Evolutionary conservation across 495 filamentous ascomycete genomes (phyloP).

Genomic region (Penicillium lividum): DNA sequence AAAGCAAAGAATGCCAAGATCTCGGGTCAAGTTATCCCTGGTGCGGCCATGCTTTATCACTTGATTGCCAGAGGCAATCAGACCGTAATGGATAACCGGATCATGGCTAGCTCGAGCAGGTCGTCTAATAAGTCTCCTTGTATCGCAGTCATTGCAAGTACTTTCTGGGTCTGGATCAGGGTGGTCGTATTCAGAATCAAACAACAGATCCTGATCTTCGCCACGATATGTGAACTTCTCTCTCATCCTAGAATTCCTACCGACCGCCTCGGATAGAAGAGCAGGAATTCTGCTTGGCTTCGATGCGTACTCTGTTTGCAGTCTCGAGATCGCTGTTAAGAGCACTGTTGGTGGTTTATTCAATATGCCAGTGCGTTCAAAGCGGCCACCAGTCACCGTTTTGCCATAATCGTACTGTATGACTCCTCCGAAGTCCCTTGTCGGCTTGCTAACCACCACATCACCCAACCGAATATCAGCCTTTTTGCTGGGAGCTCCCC

Average conservation of each 20-base stretch:
- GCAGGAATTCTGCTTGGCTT: not conserved
- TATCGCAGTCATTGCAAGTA: slow-evolving; percentile 18
- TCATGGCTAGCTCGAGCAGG: slow-evolving; percentile 7
- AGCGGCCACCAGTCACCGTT: slow-evolving; percentile 20
- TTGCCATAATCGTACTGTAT: slow-evolving; percentile 46
- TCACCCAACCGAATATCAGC: slow-evolving; percentile 39
- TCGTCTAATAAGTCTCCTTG: slow-evolving; percentile 11
- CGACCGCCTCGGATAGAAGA: not conserved
- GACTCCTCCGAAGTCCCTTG: slow-evolving; percentile 23
- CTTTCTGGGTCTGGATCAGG: not conserved
- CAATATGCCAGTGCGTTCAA: slow-evolving; percentile 34
- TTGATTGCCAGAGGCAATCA: slow-evolving; percentile 40
- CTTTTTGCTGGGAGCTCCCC: slow-evolving; percentile 26
- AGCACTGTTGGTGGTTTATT: slow-evolving; percentile 35
- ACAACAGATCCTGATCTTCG: slow-evolving; percentile 5
- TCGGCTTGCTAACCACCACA: slow-evolving; percentile 38
- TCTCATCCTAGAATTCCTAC: slow-evolving; percentile 1
- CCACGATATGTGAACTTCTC: not conserved
- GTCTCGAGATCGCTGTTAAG: slow-evolving; percentile 20
- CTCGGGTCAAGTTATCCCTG: slow-evolving; percentile 22
- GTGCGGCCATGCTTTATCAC: slow-evolving; percentile 34
- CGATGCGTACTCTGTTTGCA: slow-evolving; percentile 6
- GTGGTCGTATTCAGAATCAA: slow-evolving; percentile 9
- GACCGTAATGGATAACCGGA: slow-evolving; percentile 34
- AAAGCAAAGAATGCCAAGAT: slow-evolving; percentile 5